Conservation (phyloP, 2,329 filamentous ascomycete genomes). For the Aspergillus bombycis region DNA sequence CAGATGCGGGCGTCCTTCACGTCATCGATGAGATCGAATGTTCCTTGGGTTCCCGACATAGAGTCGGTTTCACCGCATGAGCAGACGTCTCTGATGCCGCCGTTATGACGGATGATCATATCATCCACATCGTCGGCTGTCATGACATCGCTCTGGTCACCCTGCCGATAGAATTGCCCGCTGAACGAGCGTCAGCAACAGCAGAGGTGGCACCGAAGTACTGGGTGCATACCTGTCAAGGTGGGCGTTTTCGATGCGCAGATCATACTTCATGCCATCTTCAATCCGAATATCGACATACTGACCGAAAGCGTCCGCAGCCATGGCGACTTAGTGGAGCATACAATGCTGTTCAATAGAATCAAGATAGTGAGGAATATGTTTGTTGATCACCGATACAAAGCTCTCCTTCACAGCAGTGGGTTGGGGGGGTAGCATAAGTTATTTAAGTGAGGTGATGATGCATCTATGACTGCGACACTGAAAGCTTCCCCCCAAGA, state of each 20-base stretch:
- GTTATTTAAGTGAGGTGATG: neutral
- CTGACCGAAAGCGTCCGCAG: neutral
- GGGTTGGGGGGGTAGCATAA: neutral
- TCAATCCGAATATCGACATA: conserved; percentile 15
- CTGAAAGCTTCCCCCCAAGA: neutral
- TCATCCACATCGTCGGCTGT: conserved; percentile 20
- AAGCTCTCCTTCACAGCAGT: too few species aligned
- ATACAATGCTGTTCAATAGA: neutral
- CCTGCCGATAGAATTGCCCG: conserved; percentile 17
- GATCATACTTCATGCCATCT: conserved; percentile 19
- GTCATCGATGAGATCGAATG: conserved; percentile 17
- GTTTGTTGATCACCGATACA: neutral
- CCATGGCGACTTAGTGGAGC: neutral
- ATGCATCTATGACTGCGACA: neutral
- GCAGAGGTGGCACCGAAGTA: neutral
- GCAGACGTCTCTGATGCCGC: conserved; percentile 13
- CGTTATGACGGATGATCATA: conserved; percentile 18
- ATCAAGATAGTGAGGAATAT: neutral
- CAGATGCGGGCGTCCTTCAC: conserved; percentile 17
- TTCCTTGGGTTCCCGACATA: conserved; percentile 12
- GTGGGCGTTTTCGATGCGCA: conserved; percentile 17
- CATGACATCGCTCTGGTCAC: conserved; percentile 14
- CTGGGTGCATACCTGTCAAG: conserved; percentile 12
- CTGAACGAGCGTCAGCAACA: conserved; percentile 1
- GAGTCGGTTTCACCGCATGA: conserved; percentile 12